These are phyloP conservation scores for Ricinus communis DNA, from an alignment of 345 rosid species.

Conservation along the genomic window DNA sequence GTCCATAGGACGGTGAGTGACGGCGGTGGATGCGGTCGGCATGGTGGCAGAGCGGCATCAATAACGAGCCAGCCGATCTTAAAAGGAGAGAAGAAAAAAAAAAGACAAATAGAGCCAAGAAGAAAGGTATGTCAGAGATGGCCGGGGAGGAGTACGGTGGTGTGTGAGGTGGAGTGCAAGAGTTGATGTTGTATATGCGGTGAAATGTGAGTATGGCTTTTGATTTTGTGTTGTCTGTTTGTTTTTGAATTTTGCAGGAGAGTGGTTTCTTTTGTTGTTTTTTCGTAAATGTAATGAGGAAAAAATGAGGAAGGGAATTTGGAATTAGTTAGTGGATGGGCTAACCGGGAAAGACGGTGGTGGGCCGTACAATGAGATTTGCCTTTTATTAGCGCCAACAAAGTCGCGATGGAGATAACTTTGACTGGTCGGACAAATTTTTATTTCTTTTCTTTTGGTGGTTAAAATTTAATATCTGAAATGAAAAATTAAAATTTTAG, in stretches of 20 bases:
- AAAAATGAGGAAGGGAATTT: not conserved
- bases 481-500: too few species aligned
- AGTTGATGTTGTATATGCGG: not conserved
- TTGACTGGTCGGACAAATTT: conserved; percentile 9
- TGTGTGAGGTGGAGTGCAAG: not conserved
- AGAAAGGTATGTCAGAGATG: too few species aligned
- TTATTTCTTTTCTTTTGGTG: not conserved
- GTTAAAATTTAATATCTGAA: too few species aligned
- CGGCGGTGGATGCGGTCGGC: too few species aligned
- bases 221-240: not conserved
- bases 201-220: not conserved
- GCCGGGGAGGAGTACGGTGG: not conserved
- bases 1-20: too few species aligned
- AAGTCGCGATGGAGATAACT: conserved; percentile 3
- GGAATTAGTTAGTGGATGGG: conserved; percentile 18
- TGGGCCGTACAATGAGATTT: conserved; percentile 21
- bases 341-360: conserved; percentile 33
- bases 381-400: conserved; percentile 25
- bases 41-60: too few species aligned
- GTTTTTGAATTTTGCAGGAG: not conserved
- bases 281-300: not conserved
- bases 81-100: too few species aligned
- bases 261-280: not conserved
- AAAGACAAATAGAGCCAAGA: too few species aligned
- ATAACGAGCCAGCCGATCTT: too few species aligned